Conservation (phyloP, 75 land plant genomes). For the Pseudotsuga menziesii region DNA sequence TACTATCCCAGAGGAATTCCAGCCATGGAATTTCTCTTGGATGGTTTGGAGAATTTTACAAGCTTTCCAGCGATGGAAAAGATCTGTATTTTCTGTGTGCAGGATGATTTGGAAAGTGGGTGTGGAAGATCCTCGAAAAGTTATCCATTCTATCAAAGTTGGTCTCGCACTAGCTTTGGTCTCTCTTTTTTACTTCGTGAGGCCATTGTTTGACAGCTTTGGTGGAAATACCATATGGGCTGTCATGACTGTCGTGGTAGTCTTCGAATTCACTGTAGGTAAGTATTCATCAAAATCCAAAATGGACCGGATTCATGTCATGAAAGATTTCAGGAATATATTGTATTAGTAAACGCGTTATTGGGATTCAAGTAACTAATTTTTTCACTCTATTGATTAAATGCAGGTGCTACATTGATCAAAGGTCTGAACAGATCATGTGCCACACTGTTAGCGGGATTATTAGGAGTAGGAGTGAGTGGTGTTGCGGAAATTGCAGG, state of each 20-base stretch:
- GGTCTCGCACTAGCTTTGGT: slow-evolving; percentile 41
- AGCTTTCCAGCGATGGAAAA: no score
- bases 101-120: background rate
- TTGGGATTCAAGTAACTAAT: no score
- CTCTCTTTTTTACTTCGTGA: slow-evolving; percentile 40
- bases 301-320: no score
- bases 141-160: slow-evolving; percentile 48
- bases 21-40: no score
- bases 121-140: slow-evolving; percentile 29
- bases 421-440: slow-evolving; percentile 59
- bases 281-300: background rate
- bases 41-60: no score
- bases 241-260: slow-evolving; percentile 63
- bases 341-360: no score
- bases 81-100: no score
- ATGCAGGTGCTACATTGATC: slow-evolving; percentile 35
- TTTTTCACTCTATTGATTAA: no score
- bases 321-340: no score
- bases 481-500: slow-evolving; percentile 34
- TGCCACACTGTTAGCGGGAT: slow-evolving; percentile 54
- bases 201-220: slow-evolving; percentile 37
- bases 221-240: slow-evolving; percentile 63
- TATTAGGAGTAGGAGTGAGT: slow-evolving; percentile 43
- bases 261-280: slow-evolving; percentile 71
- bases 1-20: no score